Evolutionary conservation across 805 yeast species (phyloP), one percentile per base, ranked within the genome.

Genomic region (Metschnikowia borealis): DNA sequence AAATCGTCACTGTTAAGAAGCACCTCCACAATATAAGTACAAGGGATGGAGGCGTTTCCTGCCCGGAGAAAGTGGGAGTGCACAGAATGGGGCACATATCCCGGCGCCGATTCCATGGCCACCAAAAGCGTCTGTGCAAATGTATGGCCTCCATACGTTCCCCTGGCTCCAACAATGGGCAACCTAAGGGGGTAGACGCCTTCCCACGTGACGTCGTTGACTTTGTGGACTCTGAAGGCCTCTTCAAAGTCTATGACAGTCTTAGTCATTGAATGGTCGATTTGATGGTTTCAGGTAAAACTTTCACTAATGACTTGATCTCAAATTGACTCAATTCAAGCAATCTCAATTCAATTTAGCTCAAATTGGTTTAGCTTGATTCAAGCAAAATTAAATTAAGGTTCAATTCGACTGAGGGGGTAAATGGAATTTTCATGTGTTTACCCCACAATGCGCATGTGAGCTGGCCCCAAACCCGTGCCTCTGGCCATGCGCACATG

Each of bases 131-230:
- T 70, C 57, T 85, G 90, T 0, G 87, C 87, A 15, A 83, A 81
- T 39, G 81, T 67, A 17, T 83, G 81, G 8, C 91, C 90, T 2
- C 90, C 90, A 67, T 84, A 85, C 0, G 84, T 80, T 1, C 88
- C 89, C 40, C 84, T 68, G 2, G 87, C 85, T 0, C 80, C 77
- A 3, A 55, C 48, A 10, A 71, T 47, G 0, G 77, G 77, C 4
- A 68, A 58, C 37, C 64, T 51, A 23, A 73, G 62, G 5, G 74
- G 73, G 44, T 63, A 63, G 0, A 62, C 67, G 1, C 77, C 77
- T 14, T 56, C 59, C 55, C 62, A 73, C 20, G 55, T 52, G 36
- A 21, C 20, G 3, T 54, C 47, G 40, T 57, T 52, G 26, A 54
- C 43, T 34, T 54, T 33, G 33, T 37, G 46, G 18, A 57, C 61